These are phyloP conservation scores for Tuber microsphaerosporum DNA, from an alignment of 495 filamentous ascomycete genomes.

Conservation along the genomic window DNA sequence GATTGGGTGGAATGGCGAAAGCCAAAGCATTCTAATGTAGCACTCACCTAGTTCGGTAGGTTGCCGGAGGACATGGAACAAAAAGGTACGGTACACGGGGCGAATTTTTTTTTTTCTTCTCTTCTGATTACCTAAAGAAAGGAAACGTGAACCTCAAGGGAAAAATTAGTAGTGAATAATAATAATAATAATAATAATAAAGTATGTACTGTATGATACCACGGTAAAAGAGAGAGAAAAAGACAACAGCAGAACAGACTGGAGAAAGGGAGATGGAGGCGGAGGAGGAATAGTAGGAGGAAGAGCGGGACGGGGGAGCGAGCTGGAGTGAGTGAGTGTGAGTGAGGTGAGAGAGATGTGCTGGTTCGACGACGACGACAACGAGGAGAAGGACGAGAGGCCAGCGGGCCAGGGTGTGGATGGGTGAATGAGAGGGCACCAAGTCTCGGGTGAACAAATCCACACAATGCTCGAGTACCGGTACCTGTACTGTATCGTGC, in stretches of 20 bases:
- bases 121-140: conserved; percentile 15
- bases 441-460: neutral
- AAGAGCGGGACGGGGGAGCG: conserved; percentile 14
- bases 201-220: neutral
- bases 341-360: neutral
- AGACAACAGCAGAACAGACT: conserved; percentile 26
- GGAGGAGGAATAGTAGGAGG: conserved; percentile 21
- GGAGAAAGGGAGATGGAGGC: conserved; percentile 23
- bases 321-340: conserved; percentile 8
- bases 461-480: neutral
- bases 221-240: conserved; percentile 2
- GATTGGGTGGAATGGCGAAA: neutral
- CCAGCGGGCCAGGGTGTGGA: neutral
- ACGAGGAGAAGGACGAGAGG: neutral
- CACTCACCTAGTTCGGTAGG: conserved; percentile 36
- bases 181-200: neutral
- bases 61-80: conserved; percentile 35
- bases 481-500: neutral
- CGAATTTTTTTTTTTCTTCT: neutral
- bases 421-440: neutral
- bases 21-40: conserved; percentile 8
- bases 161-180: neutral
- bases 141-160: conserved; percentile 12
- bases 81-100: conserved; percentile 31
- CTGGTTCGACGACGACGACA: neutral